Base-by-base conservation (phyloP, 2,329 filamentous ascomycete species). In the Venturia asperata region DNA sequence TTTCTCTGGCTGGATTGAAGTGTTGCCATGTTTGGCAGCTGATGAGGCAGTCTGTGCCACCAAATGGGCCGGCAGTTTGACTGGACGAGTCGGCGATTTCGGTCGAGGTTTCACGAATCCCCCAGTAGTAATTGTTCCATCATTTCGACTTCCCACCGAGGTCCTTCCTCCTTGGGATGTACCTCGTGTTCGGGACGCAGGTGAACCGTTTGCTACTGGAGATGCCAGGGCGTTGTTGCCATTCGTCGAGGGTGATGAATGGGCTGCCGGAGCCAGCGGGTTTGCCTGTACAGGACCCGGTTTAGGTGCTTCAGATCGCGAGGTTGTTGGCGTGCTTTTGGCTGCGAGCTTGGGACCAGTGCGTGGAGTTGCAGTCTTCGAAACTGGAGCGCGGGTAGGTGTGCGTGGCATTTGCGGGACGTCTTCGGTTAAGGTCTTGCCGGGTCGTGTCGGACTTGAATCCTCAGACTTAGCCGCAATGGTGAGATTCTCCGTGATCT, bases 21-120 rank as follows among this genome's bases (percentile, higher is more conserved):
- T 27, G 24, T 60, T 41, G n/a, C 79, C 79, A 62, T 82, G 79
- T 74, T 87, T 90, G 17, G 85, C 87, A 19, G 83, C 84, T 0
- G 85, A 91, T 0, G 89, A 82, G 30, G 88, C 84, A 3, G 89
- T 92, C 41, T 87, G 88, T 6, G 87, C 86, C 30, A 82, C 88
- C 39, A 91, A 78, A 66, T 87, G 86, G 11, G 87, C 79, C 10
- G 88, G 86, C 0, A 91, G 78, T 65, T 83, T 84, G 63, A 86
- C 79, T 11, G 88, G 87, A 65, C 85, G 84, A 1, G 89, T 91
- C 1, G 87, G 87, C 13, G 88, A 90, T 74, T 85, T 77, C 39
- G 74, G 73, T 61, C 68, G 71, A 27, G 76, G 74, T 69, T 78
- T 78, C 65, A 73, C 73, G 68, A 76, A 73, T n/a, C 69, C 64